Evolutionary conservation across 352 stramenopile genomes (phyloP), one percentile per base, ranked within the genome.

Genomic region (Thalassiosira hispida): DNA sequence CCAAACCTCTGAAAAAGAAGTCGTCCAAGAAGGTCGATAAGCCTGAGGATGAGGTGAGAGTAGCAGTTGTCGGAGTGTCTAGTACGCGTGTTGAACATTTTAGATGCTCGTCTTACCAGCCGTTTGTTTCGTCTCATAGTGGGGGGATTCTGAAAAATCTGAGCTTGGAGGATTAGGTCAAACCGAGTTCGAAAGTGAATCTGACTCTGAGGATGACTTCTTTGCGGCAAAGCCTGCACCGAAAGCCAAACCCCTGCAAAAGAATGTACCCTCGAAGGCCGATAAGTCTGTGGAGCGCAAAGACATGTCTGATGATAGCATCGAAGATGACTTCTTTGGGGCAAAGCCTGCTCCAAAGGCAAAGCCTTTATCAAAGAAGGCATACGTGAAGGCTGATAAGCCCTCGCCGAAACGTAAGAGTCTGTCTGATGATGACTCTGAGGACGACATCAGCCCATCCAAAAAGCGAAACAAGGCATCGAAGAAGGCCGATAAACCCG

Each of bases 161-260:
- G 46, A 68, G 23, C 23, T n/a, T 55, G 60, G 42, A 40, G 40
- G 31, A 68, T 35, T n/a, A 64, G 29, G 20, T 42, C 11, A 49
- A 16, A 9, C n/a, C 11, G 57, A 55, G 3, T 25, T 9, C 22
- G 53, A 70, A 38, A 70, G 46, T 59, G 23, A 57, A 44, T 65
- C 56, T n/a, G 56, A 69, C 2, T 73, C 59, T 11, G 72, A 74
- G 1, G 47, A 49, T 31, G 72, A 65, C 14, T 64, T 71, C 27
- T 29, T 51, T 20, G 52, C 12, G 6, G 55, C 33, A 47, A 33
- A 65, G 52, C 31, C 42, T 69, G 46, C 31, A 22, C 8, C 38
- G 4, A 77, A 70, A 33, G 22, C 7, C 22, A 62, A 31, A 18
- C 11, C 27, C 46, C 18, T 14, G 38, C 31, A 47, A 42, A 73